Conservation (phyloP, 2,329 filamentous ascomycete species). For the Calonectria pseudoturangicola region DNA sequence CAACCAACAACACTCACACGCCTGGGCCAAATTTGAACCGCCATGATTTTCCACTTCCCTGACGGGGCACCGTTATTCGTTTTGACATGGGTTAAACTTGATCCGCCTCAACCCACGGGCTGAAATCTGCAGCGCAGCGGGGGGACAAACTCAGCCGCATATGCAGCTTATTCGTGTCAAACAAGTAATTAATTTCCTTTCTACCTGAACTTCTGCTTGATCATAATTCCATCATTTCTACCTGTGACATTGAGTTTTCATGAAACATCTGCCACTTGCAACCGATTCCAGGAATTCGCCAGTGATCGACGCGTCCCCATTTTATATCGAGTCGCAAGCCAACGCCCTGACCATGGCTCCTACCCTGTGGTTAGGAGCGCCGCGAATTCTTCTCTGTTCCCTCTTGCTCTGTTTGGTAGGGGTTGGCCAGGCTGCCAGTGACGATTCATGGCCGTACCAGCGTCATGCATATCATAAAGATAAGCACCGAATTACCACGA, state of each 20-base stretch:
- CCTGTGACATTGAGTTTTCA: background rate
- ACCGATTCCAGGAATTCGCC: too few relatives aligned
- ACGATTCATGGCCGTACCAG: constrained; percentile 5
- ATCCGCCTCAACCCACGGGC: background rate
- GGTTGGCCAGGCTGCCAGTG: background rate
- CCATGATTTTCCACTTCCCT: constrained; percentile 5
- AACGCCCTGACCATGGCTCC: background rate
- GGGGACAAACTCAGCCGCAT: constrained; percentile 10
- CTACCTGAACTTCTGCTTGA: too few relatives aligned
- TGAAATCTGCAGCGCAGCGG: background rate
- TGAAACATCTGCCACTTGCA: background rate
- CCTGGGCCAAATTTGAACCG: background rate
- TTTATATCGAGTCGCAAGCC: background rate
- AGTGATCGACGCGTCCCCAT: background rate
- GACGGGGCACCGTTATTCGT: background rate
- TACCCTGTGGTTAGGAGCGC: background rate
- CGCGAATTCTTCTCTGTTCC: background rate
- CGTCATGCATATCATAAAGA: constrained; percentile 4
- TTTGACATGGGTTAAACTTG: background rate
- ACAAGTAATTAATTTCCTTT: background rate
- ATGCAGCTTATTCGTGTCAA: background rate
- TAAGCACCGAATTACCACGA: background rate
- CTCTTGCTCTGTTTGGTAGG: background rate
- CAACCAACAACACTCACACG: background rate
- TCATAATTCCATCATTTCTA: background rate